Evolutionary conservation across 1,284 basidiomycete species (phyloP), one percentile per base, ranked within the genome.

Genomic region (Wallemia ichthyophaga): DNA sequence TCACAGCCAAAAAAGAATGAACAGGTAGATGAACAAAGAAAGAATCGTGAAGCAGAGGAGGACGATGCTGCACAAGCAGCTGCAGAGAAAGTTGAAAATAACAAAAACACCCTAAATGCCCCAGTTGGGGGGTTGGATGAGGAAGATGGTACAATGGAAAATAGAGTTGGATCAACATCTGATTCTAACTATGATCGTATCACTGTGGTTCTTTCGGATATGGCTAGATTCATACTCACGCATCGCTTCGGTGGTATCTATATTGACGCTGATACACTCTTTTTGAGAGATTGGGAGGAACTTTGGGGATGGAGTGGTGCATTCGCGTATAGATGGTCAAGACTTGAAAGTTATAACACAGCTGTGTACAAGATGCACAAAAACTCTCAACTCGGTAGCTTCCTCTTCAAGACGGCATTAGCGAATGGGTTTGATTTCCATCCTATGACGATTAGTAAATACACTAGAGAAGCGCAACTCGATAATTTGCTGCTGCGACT

Each of bases 221-320:
- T 88, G 80, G 85, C 82, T 1, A 78, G 85, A 21, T 88, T 88
- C 66, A 78, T 87, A 59, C 72, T 88, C 13, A 85, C 82, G 60
- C 82, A 88, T 70, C 79, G 83, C 54, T 88, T 79, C 64, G 85
- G 85, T 37, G 85, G 85, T 13, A 81, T 83, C 55, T 89, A 88
- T 66, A 76, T 89, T 58, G 85, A 89, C 65, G 83, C 84, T 19
- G 85, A 88, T 68, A 87, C 83, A 2, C 75, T 89, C 59, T 78
- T 89, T 64, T 70, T 89, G 15, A 78, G 85, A n/a, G 85, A 89
- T 66, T 89, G 85, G 85, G 84, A 86, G 66, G 85, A 88, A 63
- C 70, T 89, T 15, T 87, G 83, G 83, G 82, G 82, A 24, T 86
- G 82, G 78, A 78, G 79, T 64, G 84, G 84, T 25, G 83, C 83